Base-by-base conservation (phyloP, 2,329 filamentous ascomycete species). In the Cercospora brassicicola region DNA sequence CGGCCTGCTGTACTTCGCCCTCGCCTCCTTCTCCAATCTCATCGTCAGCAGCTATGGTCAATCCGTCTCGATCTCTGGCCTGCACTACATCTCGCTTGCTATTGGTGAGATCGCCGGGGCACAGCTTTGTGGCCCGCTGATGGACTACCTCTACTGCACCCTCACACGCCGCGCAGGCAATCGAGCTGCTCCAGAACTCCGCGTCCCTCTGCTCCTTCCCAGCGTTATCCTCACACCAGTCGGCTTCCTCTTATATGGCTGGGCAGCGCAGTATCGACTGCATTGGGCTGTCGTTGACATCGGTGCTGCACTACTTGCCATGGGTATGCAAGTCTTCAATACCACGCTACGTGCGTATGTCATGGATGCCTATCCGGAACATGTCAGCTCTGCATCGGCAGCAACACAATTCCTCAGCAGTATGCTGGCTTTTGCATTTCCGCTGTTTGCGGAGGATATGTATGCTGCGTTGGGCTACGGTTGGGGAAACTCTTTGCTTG, bases 1-100 rank as follows among this genome's bases (percentile, higher is more conserved):
- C 23, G 72, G 72, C 18, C 20, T 72, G 9, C 45, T 73, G 2
- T 83, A 82, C 72, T 76, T 83, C 53, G 73, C 82, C 2, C 81
- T 83, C 67, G 80, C 81, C 1, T 82, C 81, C 0, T 81, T 82
- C 66, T 79, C 81, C 0, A 62, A 68, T 9, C 77, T 82, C 6
- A 83, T 79, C 69, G 73, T 72, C 1, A 70, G 65, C 4, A 75
- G 77, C 56, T 83, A 83, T 65, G 67, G 74, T 63, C 79, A 80
- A 74, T 71, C 72, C 31, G 73, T 77, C 26, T 76, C 77, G 23
- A 74, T 77, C 23, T 72, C 75, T 5, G 81, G 81, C 1, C 78
- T 83, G 0, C 78, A 79, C 0, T 83, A 81, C 66, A 71, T 82
- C 1, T 79, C 86, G 2, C 79, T 83, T 2, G 83, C 84, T 0